Percentiles rank a stretch among this genome's conserved stretches.
phyloP scores from a whole-genome alignment of 2,329 filamentous ascomycete species.

The Teratosphaeria gauchensis region DNA sequence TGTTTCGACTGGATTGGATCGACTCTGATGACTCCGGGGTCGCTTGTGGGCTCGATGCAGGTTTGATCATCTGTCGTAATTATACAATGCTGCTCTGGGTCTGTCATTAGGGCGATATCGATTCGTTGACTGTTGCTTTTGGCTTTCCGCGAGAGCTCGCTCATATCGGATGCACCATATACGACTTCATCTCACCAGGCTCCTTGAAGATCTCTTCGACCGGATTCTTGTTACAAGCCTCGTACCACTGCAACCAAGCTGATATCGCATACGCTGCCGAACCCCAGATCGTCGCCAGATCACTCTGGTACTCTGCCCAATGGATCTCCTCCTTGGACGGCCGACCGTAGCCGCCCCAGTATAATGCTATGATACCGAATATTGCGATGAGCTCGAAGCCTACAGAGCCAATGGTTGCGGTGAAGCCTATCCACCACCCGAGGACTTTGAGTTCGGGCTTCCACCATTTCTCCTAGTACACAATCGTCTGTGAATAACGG shows the following conservation, averaged over 20 bases:
- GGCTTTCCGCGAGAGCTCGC: not conserved
- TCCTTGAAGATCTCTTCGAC: conserved; percentile 1
- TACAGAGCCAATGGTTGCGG: conserved; percentile 17
- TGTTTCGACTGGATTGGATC: no score
- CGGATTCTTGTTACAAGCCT: conserved; percentile 20
- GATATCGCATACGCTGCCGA: conserved; percentile 16
- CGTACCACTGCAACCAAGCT: conserved; percentile 22
- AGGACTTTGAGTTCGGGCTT: conserved; percentile 14
- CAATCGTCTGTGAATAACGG: not conserved
- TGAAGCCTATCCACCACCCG: conserved; percentile 24
- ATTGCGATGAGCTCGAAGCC: conserved; percentile 17
- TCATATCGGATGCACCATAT: not conserved
- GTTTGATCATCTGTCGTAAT: no score
- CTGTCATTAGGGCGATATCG: no score
- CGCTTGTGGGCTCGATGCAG: no score
- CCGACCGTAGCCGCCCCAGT: conserved; percentile 3
- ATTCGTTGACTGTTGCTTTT: no score
- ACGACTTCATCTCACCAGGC: not conserved
- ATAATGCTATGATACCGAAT: conserved; percentile 5
- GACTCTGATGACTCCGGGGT: no score
- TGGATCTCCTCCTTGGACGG: not conserved
- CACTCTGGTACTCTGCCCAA: conserved; percentile 14
- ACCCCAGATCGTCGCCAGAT: conserved; percentile 20
- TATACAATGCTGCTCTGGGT: no score
- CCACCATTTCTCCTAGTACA: conserved; percentile 12